A percentile compares a stretch with the other conserved stretches of the same genome.
Conservation (phyloP, 2,329 filamentous ascomycete species). For the Amesomyces nigricolor region DNA sequence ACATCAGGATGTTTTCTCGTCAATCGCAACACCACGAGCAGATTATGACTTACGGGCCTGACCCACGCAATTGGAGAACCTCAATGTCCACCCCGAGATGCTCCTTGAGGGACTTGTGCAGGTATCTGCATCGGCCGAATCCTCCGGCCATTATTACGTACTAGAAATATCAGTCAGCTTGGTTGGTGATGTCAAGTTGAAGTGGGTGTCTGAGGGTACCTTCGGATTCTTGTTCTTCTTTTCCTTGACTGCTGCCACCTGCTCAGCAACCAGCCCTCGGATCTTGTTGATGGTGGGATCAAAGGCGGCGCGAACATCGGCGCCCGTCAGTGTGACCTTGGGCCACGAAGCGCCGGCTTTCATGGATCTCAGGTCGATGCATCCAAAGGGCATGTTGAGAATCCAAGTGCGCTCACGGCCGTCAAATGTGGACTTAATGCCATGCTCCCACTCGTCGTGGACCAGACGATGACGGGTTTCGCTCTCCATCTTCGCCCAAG, state of each 20-base stretch:
- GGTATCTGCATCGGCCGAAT: conserved; percentile 32
- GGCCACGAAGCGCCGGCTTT: not conserved
- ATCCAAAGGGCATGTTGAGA: conserved; percentile 13
- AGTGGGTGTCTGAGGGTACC: conserved; percentile 19
- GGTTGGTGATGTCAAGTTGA: not conserved
- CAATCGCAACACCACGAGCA: not conserved
- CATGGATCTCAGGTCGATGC: not conserved
- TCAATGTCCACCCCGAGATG: not conserved
- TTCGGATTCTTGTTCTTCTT: conserved; percentile 25
- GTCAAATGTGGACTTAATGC: conserved; percentile 26
- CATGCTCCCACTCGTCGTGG: conserved; percentile 26
- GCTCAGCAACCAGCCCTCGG: conserved; percentile 24
- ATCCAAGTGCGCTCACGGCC: conserved; percentile 10
- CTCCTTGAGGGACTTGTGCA: conserved; percentile 24
- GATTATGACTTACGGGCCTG: conserved; percentile 31
- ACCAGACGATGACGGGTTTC: conserved; percentile 7
- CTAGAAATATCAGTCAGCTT: conserved; percentile 22
- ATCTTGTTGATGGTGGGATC: conserved; percentile 10
- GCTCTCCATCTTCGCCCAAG: conserved; percentile 9
- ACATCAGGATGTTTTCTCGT: not conserved
- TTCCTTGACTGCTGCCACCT: conserved; percentile 21
- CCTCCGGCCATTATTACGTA: conserved; percentile 37
- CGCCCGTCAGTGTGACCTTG: not conserved
- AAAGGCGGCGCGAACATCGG: conserved; percentile 2
- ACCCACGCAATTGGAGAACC: conserved; percentile 30